A percentile compares a stretch with the other conserved stretches of the same genome.
Conservation (phyloP, 2,329 filamentous ascomycete species). For the Sphaceloma murrayae region DNA sequence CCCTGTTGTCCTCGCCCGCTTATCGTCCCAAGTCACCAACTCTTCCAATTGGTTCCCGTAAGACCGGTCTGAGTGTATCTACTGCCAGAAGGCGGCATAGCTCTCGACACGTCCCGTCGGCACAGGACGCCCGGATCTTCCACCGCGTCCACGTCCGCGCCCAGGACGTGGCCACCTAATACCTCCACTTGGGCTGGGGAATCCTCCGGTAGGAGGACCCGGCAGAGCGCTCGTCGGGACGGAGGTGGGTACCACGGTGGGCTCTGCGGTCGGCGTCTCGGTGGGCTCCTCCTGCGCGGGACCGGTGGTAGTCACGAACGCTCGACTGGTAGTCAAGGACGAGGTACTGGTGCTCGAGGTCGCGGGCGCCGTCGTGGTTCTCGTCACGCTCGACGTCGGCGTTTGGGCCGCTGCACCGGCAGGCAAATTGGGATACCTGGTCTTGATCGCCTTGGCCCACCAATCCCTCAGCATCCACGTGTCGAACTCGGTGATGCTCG, state of each 20-base stretch:
- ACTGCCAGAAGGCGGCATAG: background rate
- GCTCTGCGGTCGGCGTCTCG: background rate
- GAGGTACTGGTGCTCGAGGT: background rate
- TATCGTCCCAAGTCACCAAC: no score
- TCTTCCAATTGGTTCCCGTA: no score
- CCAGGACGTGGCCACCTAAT: background rate
- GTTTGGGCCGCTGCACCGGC: background rate
- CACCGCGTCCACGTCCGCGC: background rate
- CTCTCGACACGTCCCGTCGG: background rate
- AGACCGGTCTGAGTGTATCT: no score
- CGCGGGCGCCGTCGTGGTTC: background rate
- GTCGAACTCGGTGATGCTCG: conserved; percentile 40
- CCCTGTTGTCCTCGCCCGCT: no score
- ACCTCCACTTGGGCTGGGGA: no score
- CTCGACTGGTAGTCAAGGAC: no score
- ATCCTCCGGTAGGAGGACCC: background rate
- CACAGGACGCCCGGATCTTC: background rate
- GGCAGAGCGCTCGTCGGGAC: background rate
- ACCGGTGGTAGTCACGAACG: no score
- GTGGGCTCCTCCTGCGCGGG: no score
- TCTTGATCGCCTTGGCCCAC: conserved; percentile 34
- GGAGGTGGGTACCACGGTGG: background rate
- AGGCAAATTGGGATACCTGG: background rate
- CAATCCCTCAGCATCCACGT: conserved; percentile 43
- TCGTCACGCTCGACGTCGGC: background rate